Percentiles rank a stretch among this genome's conserved stretches.
These are phyloP conservation scores for Solidago caesia DNA, from an alignment of 129 eudicot species.

Conservation along the genomic window DNA sequence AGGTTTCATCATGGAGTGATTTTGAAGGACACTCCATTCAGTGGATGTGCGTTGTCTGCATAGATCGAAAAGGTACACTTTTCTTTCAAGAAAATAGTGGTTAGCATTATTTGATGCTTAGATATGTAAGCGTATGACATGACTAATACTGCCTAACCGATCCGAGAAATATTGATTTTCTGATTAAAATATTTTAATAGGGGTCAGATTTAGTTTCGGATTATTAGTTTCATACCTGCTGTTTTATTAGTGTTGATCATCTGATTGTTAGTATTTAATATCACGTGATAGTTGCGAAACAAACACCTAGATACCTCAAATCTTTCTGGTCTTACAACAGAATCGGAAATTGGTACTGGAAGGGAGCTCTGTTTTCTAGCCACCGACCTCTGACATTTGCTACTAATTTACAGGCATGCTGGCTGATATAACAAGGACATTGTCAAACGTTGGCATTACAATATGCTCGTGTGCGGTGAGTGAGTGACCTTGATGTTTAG, in stretches of 20 bases:
- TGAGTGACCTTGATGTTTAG: slow-evolving; percentile 5
- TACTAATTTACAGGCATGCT: slow-evolving; percentile 57
- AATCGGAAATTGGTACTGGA: not conserved
- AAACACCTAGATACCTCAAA: no score
- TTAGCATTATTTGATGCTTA: not conserved
- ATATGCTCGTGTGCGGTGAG: slow-evolving; percentile 95
- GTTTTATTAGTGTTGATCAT: not conserved
- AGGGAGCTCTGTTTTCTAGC: not conserved
- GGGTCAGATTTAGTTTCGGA: not conserved
- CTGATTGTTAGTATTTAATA: no score
- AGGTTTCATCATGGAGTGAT: slow-evolving; percentile 78
- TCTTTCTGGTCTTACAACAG: no score
- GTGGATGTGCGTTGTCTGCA: slow-evolving; percentile 82
- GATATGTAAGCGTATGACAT: slow-evolving; percentile 5
- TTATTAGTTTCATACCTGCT: not conserved
- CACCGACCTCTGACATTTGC: no score
- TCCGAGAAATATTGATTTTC: not conserved
- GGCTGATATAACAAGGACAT: slow-evolving; percentile 65
- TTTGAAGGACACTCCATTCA: slow-evolving; percentile 82
- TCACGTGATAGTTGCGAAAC: no score
- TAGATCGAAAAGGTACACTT: slow-evolving; percentile 76
- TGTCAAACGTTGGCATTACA: slow-evolving; percentile 66
- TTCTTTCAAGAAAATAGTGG: not conserved
- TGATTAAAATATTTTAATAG: not conserved
- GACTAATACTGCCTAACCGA: not conserved